Evolutionary conservation across 306 rosid genomes (phyloP).

Genomic region (Arachis stenosperma): DNA sequence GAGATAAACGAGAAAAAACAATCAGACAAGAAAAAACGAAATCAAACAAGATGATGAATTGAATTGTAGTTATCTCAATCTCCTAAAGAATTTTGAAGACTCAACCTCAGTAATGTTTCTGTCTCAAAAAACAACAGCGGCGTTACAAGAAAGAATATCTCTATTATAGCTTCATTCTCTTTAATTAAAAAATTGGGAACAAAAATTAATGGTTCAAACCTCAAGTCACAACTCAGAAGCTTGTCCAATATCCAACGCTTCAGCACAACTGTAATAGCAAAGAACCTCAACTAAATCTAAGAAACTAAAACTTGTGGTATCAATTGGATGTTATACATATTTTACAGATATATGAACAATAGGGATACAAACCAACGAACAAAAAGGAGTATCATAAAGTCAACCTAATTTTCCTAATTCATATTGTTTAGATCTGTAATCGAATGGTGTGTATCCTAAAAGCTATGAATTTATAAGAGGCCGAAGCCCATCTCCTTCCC

Average conservation of each 20-base stretch:
- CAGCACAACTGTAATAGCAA: conserved; percentile 33
- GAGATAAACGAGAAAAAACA: background rate
- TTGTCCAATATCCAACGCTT: conserved; percentile 49
- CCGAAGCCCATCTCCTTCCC: conserved; percentile 97
- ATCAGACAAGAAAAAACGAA: too few relatives aligned
- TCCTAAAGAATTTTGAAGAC: conserved; percentile 16
- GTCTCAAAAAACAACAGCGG: conserved; percentile 31
- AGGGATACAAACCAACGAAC: conserved; percentile 38
- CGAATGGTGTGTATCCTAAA: conserved; percentile 53
- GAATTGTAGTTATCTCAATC: conserved; percentile 12
- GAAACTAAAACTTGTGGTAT: conserved; percentile 49
- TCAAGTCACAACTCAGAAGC: conserved; percentile 46
- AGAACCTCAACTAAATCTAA: conserved; percentile 55
- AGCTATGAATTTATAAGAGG: conserved; percentile 82
- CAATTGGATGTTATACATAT: conserved; percentile 48
- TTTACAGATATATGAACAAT: conserved; percentile 47
- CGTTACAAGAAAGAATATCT: conserved; percentile 41
- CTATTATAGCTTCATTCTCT: conserved; percentile 50
- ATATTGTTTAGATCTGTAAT: conserved; percentile 39
- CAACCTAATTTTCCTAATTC: conserved; percentile 48
- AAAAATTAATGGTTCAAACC: conserved; percentile 62
- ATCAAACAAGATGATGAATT: background rate
- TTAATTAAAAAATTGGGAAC: conserved; percentile 37
- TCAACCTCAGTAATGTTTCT: conserved; percentile 9
- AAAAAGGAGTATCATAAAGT: conserved; percentile 41